A percentile compares a stretch with the other conserved stretches of the same genome.
These are phyloP conservation scores for Clarireedia hainanense DNA, from an alignment of 2,329 filamentous ascomycete species.

Conservation along the genomic window DNA sequence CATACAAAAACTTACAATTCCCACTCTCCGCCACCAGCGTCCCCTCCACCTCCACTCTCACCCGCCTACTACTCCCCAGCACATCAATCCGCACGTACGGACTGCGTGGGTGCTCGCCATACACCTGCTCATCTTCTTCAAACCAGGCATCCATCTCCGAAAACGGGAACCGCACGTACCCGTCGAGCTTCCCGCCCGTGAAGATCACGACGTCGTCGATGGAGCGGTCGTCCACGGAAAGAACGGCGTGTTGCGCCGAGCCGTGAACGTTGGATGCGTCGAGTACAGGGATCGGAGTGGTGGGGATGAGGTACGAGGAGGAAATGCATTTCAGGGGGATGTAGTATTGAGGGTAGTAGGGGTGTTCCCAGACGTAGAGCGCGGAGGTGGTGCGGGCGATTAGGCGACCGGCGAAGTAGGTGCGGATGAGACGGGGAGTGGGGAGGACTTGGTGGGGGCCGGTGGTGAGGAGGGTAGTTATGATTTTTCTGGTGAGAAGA, in stretches of 20 bases:
- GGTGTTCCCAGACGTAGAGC: background rate
- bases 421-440: background rate
- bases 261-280: background rate
- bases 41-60: constrained; percentile 43
- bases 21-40: constrained; percentile 37
- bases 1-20: constrained; percentile 44
- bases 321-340: background rate
- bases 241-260: background rate
- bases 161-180: constrained; percentile 33
- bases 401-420: background rate
- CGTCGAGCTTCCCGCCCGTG: constrained; percentile 27
- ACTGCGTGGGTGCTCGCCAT: constrained; percentile 53
- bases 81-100: constrained; percentile 58
- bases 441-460: background rate
- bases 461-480: background rate
- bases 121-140: constrained; percentile 52
- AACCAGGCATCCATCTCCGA: constrained; percentile 38
- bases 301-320: background rate
- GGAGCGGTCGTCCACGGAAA: background rate
- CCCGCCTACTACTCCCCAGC: constrained; percentile 42
- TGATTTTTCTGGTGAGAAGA: background rate
- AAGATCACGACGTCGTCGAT: constrained; percentile 23
- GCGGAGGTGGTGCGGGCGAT: background rate
- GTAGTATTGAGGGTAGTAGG: background rate
- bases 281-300: background rate